Conservation (phyloP, 106 monocot genomes). For the Gastrodia elata region DNA sequence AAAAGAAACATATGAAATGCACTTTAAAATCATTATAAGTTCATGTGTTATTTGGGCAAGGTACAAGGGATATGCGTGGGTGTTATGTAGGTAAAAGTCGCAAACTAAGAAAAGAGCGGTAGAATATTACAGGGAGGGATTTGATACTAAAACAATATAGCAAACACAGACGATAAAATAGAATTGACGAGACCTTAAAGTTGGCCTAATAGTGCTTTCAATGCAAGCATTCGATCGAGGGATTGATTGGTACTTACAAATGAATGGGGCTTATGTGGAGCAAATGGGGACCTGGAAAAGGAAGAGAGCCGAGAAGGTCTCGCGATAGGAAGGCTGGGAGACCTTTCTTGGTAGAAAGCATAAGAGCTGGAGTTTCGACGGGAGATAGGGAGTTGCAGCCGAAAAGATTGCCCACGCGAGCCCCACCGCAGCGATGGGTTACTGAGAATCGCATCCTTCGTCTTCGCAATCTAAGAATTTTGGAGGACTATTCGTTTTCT, state of each 20-base stretch:
- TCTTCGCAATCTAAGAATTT: too few species aligned
- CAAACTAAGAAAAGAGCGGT: too few species aligned
- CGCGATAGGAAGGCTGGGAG: slow-evolving; percentile 69
- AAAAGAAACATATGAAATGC: too few species aligned
- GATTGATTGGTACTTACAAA: slow-evolving; percentile 45
- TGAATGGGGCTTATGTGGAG: slow-evolving; percentile 84
- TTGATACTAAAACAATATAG: too few species aligned
- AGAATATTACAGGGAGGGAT: too few species aligned
- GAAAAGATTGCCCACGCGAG: slow-evolving; percentile 51
- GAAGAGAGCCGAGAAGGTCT: slow-evolving; percentile 48
- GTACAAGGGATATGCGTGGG: too few species aligned
- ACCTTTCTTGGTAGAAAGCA: slow-evolving; percentile 75
- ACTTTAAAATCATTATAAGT: too few species aligned
- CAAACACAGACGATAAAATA: too few species aligned
- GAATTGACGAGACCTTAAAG: too few species aligned
- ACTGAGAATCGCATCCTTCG: slow-evolving; percentile 69
- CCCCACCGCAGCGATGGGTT: slow-evolving; percentile 35
- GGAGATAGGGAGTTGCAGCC: slow-evolving; percentile 9
- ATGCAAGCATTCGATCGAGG: slow-evolving; percentile 16
- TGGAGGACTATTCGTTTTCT: too few species aligned
- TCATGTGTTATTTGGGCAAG: too few species aligned
- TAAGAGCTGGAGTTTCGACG: slow-evolving; percentile 80
- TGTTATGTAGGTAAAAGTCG: too few species aligned
- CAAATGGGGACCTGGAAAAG: slow-evolving; percentile 57
- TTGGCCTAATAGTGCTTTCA: background rate